These are phyloP conservation scores for Tulasnella calospora DNA, from an alignment of 768 basidiomycete species.

Conservation along the genomic window DNA sequence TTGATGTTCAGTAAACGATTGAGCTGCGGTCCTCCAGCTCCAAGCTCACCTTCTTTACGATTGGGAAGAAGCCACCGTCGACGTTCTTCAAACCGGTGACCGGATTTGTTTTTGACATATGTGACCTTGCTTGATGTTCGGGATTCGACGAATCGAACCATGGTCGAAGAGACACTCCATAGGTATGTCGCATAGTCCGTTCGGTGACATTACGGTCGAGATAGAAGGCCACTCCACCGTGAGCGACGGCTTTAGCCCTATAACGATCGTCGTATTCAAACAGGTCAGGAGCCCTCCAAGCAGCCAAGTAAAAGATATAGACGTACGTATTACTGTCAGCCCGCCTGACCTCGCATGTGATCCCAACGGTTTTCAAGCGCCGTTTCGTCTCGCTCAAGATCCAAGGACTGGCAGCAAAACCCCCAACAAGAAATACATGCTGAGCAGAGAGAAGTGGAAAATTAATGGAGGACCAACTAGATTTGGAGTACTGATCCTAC, in stretches of 20 bases:
- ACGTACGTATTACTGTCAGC: constrained; percentile 72
- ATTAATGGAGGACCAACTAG: too few relatives aligned
- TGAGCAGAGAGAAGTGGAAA: constrained; percentile 31
- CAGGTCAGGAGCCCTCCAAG: constrained; percentile 17
- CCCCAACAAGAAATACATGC: constrained; percentile 79
- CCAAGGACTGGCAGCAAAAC: constrained; percentile 79
- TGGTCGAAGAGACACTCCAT: constrained; percentile 76
- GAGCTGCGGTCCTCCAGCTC: neutral
- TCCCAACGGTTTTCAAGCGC: constrained; percentile 50
- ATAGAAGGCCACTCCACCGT: constrained; percentile 79
- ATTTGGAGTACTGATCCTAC: neutral
- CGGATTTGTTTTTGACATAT: constrained; percentile 48
- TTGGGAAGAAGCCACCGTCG: neutral
- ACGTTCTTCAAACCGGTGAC: neutral
- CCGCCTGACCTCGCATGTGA: constrained; percentile 50
- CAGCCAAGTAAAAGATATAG: neutral
- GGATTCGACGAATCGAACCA: constrained; percentile 60
- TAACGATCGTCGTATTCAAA: too few relatives aligned
- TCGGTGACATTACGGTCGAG: too few relatives aligned
- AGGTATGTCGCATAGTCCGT: constrained; percentile 74
- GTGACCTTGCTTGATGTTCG: constrained; percentile 60
- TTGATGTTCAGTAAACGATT: neutral
- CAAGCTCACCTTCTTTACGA: neutral
- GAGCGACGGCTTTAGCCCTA: constrained; percentile 80
- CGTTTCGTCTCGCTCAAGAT: constrained; percentile 71